These are phyloP conservation scores for Exophiala alcalophila DNA, from an alignment of 2,329 filamentous ascomycete genomes.

Conservation along the genomic window DNA sequence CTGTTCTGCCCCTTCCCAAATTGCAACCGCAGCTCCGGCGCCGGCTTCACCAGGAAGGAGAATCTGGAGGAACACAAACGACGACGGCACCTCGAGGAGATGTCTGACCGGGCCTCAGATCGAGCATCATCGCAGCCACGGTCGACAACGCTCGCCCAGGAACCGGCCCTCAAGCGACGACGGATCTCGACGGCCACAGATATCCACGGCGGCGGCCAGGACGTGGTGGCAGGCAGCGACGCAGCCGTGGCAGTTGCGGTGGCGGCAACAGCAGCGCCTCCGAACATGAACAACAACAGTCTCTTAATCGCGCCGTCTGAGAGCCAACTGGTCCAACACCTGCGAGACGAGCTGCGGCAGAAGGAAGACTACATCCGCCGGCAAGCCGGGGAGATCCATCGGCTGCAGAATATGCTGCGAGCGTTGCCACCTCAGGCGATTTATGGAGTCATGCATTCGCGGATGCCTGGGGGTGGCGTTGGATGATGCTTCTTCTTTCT, in stretches of 20 bases:
- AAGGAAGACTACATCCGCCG: constrained; percentile 22
- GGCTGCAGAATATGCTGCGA: constrained; percentile 20
- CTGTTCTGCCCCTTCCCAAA: constrained; percentile 75
- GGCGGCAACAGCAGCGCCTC: background rate
- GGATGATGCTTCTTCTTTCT: no score
- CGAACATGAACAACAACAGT: background rate
- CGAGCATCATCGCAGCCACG: constrained; percentile 3
- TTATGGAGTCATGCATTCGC: constrained; percentile 12
- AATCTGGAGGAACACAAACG: constrained; percentile 92
- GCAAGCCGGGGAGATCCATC: constrained; percentile 19
- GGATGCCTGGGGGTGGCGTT: constrained; percentile 16
- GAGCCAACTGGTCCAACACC: constrained; percentile 16
- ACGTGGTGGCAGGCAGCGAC: no score
- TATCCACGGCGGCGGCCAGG: background rate
- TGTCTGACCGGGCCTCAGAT: constrained; percentile 8
- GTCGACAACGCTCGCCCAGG: background rate
- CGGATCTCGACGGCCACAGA: constrained; percentile 8
- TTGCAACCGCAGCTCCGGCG: constrained; percentile 84
- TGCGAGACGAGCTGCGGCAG: constrained; percentile 15
- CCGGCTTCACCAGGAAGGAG: constrained; percentile 88
- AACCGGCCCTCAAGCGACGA: constrained; percentile 16
- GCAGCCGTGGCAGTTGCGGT: background rate
- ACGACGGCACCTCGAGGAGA: constrained; percentile 62
- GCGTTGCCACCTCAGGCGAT: constrained; percentile 21
- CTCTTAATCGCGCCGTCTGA: constrained; percentile 8